Percentiles rank a stretch among this genome's conserved stretches.
Conservation (phyloP, 495 filamentous ascomycete species). For the Podospora comata region DNA sequence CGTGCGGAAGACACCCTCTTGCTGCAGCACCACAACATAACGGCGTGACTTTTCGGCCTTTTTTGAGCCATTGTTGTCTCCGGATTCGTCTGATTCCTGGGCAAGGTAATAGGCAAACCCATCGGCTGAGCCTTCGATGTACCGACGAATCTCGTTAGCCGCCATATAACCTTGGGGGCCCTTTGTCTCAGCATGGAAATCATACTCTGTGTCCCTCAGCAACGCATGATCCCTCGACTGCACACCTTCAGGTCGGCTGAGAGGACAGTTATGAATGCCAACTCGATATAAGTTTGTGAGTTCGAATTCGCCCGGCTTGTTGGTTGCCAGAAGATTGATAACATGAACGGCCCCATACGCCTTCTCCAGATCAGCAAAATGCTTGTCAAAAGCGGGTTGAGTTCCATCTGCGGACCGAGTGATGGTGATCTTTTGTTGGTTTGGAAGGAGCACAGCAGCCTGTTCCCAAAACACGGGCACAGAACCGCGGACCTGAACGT, state of each 20-base stretch:
- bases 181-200: slow-evolving; percentile 92
- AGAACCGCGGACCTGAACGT: slow-evolving; percentile 86
- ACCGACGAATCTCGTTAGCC: slow-evolving; percentile 69
- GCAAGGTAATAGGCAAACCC: slow-evolving; percentile 87
- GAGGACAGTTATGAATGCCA: slow-evolving; percentile 66
- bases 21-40: slow-evolving; percentile 73
- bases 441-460: slow-evolving; percentile 77
- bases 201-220: slow-evolving; percentile 76
- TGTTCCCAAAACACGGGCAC: slow-evolving; percentile 99
- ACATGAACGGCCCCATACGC: slow-evolving; percentile 88
- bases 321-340: slow-evolving; percentile 84
- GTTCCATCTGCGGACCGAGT: slow-evolving; percentile 88
- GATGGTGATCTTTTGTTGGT: slow-evolving; percentile 91
- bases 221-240: slow-evolving; percentile 62
- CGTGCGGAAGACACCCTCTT: slow-evolving; percentile 91
- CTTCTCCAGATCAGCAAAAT: slow-evolving; percentile 78
- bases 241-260: slow-evolving; percentile 51
- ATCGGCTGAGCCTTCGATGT: slow-evolving; percentile 72
- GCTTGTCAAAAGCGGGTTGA: slow-evolving; percentile 91
- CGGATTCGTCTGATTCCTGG: slow-evolving; percentile 59
- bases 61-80: slow-evolving; percentile 19
- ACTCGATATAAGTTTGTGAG: slow-evolving; percentile 73
- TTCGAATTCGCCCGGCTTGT: slow-evolving; percentile 78
- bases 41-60: slow-evolving; percentile 37
- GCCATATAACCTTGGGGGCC: slow-evolving; percentile 85